Base-by-base conservation (phyloP, 257 asterid genomes). In the Lycium ferocissimum region DNA sequence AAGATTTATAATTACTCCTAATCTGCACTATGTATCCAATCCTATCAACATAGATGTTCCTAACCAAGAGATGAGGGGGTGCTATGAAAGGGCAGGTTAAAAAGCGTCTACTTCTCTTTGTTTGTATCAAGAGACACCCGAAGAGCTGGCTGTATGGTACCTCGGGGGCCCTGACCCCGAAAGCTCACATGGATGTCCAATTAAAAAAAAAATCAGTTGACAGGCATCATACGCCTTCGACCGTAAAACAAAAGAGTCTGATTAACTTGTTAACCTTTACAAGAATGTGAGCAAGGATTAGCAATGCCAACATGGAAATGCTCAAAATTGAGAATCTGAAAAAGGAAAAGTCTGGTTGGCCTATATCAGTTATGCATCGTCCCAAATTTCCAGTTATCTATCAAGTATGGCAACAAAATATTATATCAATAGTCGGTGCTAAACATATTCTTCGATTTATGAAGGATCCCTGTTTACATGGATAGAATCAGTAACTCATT, bases 291-390 rank as follows among this genome's bases (percentile, higher is more conserved):
- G 82, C 33, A 78, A 78, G 61, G 62, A 17, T 78, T 51, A 33
- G 53, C 47, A 78, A 78, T 78, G 49, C 82, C 47, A 53, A 78
- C 65, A 53, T 78, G 82, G 62, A 78, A 78, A 53, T 76, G 61
- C 65, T 26, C 43, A 78, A 78, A 78, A 51, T 78, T 40, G 45
- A 78, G 65, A 78, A 78, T 78, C 65, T 78, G 82, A 53, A 75
- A 33, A 20, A 78, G 49, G 47, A 56, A 78, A 78, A 51, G 15
- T 26, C 22, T 51, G 82, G 62, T 33, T 54, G 26, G 82, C 65
- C 15, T 53, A 78, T 15, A 33, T 78, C 65, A 4, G 14, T 78
- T 13, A 14, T 33, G 82, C 33, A 54, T 53, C 80, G 65, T 78
- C 65, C 65, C 26, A 78, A 13, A 78, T 78, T 22, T 54, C 6